Evolutionary conservation across 805 yeast species (phyloP).

Genomic region (Clavispora asparagi): DNA sequence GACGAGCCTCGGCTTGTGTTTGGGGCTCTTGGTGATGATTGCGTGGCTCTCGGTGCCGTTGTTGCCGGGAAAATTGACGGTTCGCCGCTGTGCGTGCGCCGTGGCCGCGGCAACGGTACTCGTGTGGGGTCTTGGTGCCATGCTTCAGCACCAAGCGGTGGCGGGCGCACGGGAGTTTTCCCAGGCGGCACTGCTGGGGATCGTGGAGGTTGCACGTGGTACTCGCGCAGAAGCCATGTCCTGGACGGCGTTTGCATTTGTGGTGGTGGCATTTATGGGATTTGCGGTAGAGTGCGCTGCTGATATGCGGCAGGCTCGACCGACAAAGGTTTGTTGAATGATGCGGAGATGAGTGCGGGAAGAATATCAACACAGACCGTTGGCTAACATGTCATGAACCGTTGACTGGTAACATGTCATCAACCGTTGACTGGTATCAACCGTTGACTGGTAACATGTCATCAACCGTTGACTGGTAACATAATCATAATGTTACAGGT

Average conservation of each 20-base stretch:
- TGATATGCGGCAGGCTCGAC: background rate
- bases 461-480: too few species aligned
- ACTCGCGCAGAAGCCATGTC: conserved; percentile 51
- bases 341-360: too few species aligned
- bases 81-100: conserved; percentile 23
- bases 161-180: conserved; percentile 40
- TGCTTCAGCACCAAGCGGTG: conserved; percentile 58
- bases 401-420: too few species aligned
- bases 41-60: conserved; percentile 44
- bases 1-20: conserved; percentile 40
- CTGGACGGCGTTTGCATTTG: conserved; percentile 55
- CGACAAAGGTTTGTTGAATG: too few species aligned
- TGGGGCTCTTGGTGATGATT: conserved; percentile 36
- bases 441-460: too few species aligned
- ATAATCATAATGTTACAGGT: too few species aligned
- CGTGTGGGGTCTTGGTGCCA: conserved; percentile 61
- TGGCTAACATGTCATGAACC: too few species aligned
- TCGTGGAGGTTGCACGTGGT: conserved; percentile 43
- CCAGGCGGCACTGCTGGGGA: conserved; percentile 46
- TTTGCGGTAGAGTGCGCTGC: conserved; percentile 2
- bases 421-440: too few species aligned
- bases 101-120: conserved; percentile 35
- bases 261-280: conserved; percentile 29
- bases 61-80: conserved; percentile 37
- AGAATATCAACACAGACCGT: too few species aligned